These are phyloP conservation scores for Amphirosellinia nigrospora DNA, from an alignment of 495 filamentous ascomycete genomes.

Conservation along the genomic window DNA sequence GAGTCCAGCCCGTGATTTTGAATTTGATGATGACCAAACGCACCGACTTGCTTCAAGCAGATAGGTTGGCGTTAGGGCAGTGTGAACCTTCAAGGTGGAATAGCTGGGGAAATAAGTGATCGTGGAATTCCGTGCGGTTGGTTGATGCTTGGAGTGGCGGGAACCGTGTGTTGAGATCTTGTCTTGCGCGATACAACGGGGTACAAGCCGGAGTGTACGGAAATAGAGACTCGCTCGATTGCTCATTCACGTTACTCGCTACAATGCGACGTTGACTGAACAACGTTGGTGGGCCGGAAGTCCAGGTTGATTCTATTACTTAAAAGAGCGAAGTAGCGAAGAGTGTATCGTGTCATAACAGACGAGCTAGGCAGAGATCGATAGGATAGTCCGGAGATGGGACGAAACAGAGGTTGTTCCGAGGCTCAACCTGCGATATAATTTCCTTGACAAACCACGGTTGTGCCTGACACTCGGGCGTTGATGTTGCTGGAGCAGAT, in stretches of 20 bases:
- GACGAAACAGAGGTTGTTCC: conserved; percentile 26
- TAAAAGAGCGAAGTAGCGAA: conserved; percentile 28
- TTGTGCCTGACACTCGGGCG: conserved; percentile 45
- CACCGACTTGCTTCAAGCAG: conserved; percentile 38
- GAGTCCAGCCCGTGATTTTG: conserved; percentile 42
- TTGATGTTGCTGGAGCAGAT: conserved; percentile 29
- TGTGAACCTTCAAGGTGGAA: conserved; percentile 36
- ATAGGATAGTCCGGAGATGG: conserved; percentile 42
- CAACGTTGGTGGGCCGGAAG: conserved; percentile 12
- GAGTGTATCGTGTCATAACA: conserved; percentile 27
- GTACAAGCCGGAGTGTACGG: conserved; percentile 21
- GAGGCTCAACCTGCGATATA: conserved; percentile 31
- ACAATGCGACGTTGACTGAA: conserved; percentile 7
- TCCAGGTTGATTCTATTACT: not conserved
- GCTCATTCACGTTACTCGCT: conserved; percentile 16
- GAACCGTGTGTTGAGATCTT: not conserved
- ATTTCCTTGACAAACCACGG: conserved; percentile 36
- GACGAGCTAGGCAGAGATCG: conserved; percentile 40
- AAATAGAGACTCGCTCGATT: conserved; percentile 24
- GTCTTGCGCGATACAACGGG: conserved; percentile 13
- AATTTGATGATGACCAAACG: conserved; percentile 22
- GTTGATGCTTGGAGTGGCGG: conserved; percentile 3
- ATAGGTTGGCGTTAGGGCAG: conserved; percentile 30
- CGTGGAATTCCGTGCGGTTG: conserved; percentile 18
- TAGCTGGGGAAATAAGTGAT: conserved; percentile 24